Evolutionary conservation across 1,284 basidiomycete species (phyloP).

Genomic region (Moesziomyces sp.): DNA sequence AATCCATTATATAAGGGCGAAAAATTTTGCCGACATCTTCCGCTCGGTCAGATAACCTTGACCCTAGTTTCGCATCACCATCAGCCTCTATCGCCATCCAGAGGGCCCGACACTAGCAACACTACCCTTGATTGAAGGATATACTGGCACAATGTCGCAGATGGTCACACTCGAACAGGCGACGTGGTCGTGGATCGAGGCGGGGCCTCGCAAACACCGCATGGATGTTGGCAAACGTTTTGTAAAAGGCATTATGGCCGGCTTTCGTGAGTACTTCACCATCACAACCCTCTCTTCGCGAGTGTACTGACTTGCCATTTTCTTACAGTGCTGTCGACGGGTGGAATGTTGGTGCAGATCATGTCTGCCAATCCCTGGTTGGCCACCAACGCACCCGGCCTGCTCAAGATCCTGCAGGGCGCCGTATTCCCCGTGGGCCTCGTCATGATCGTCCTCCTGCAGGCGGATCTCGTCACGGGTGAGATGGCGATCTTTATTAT

Average conservation of each 20-base stretch:
- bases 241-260: constrained; percentile 54
- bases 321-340: constrained; percentile 44
- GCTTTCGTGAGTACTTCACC: constrained; percentile 33
- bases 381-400: constrained; percentile 50
- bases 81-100: too few relatives aligned
- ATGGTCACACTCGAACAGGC: constrained; percentile 58
- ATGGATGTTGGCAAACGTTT: constrained; percentile 48
- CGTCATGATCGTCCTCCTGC: constrained; percentile 58
- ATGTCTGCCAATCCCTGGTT: constrained; percentile 56
- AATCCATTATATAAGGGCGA: too few relatives aligned
- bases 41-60: too few relatives aligned
- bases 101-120: too few relatives aligned
- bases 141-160: constrained; percentile 38
- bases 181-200: constrained; percentile 58
- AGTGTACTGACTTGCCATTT: background rate
- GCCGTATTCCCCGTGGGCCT: constrained; percentile 57
- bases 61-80: too few relatives aligned
- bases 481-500: constrained; percentile 60
- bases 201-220: constrained; percentile 48
- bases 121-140: too few relatives aligned
- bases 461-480: constrained; percentile 55
- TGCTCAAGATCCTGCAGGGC: constrained; percentile 54
- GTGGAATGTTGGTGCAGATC: constrained; percentile 57
- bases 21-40: too few relatives aligned
- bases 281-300: background rate